Evolutionary conservation across 371 early-diverging fungal genomes (phyloP), one percentile per base, ranked within the genome.

Genomic region (Mucor indicus): DNA sequence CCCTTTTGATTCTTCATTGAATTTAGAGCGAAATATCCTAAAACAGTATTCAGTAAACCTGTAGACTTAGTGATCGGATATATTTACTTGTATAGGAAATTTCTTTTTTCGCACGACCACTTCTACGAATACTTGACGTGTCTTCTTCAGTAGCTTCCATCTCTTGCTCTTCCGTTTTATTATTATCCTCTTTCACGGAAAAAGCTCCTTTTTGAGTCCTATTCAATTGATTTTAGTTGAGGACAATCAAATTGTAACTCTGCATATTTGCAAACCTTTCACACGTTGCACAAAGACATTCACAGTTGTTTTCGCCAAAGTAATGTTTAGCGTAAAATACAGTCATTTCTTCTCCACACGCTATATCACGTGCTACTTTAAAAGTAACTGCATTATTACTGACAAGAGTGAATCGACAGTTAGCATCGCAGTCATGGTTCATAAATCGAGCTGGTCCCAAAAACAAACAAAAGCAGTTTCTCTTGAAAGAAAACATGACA

Each of bases 401-500:
- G 15, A 65, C 48, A 3, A 77, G 52, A 21, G 78, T 82, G 55
- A 89, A 89, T 78, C 72, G 67, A 52, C 85, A 83, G 48, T 92
- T 95, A 0, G 94, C 79, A 41, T 85, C 64, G 58, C 95, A 95
- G 57, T 95, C 94, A 62, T 95, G 95, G 60, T 96, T 95, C 29
- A 90, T 89, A 65, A 96, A 95, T 4, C 95, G 79, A 0, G 91
- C 96, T 7, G 96, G 96, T 3, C 96, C 96, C 4, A 93, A 69
- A 44, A 95, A 88, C 15, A 94, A 54, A 37, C 86, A 88, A 55
- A 80, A 80, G 38, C 69, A 61, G 6, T 79, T 79, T 24, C 77
- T 68, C 40, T 85, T 72, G 25, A 77, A 74, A 12, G 89, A 86
- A 46, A 73, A 83, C 75, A 95, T 89, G 48, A 95, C 89, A 52